A percentile compares a stretch with the other conserved stretches of the same genome.
phyloP scores from a whole-genome alignment of 116 monocot genomes.

The Papilionanthe hybrid region DNA sequence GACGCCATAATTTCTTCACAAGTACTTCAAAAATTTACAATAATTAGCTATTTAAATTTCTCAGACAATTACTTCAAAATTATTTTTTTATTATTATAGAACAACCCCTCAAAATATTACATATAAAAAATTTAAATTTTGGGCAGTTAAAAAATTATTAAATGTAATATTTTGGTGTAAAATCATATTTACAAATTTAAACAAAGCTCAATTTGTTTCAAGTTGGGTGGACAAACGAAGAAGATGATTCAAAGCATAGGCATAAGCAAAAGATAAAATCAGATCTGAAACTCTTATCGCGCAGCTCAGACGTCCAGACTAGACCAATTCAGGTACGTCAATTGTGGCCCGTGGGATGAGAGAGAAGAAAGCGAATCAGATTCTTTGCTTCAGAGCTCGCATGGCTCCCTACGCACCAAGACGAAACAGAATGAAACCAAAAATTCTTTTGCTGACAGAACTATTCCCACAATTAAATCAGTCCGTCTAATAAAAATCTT shows the following conservation, averaged over 20 bases:
- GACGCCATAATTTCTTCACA: too few relatives aligned
- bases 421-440: conserved; percentile 4
- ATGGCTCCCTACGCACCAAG: background rate
- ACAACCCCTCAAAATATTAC: too few relatives aligned
- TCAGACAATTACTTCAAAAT: too few relatives aligned
- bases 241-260: background rate
- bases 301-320: conserved; percentile 4
- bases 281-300: background rate
- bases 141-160: too few relatives aligned
- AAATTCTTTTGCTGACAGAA: conserved; percentile 4
- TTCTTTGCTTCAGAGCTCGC: conserved; percentile 1
- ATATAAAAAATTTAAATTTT: too few relatives aligned
- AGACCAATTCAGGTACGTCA: background rate
- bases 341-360: background rate
- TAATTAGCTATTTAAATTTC: too few relatives aligned
- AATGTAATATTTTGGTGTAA: too few relatives aligned
- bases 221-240: too few relatives aligned
- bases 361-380: conserved; percentile 14
- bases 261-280: background rate
- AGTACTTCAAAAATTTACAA: too few relatives aligned
- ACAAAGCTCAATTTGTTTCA: too few relatives aligned
- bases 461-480: conserved; percentile 2
- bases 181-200: too few relatives aligned
- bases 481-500: background rate
- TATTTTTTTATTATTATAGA: too few relatives aligned